Evolutionary conservation across 2,329 filamentous ascomycete species (phyloP).

Genomic region (Colletotrichum sp.): DNA sequence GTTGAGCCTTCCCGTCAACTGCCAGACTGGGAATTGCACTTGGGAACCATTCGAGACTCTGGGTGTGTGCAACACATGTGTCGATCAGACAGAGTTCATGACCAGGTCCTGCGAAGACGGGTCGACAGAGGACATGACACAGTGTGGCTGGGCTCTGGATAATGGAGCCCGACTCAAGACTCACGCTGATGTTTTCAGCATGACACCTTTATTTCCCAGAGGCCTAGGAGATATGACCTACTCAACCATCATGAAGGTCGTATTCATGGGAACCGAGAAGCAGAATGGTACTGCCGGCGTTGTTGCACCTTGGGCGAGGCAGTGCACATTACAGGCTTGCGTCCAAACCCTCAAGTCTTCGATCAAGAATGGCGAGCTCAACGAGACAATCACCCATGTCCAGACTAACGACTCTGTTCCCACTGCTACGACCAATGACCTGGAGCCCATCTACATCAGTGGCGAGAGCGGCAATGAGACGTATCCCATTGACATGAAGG

Average conservation of each 20-base stretch:
- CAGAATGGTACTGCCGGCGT: constrained; percentile 26
- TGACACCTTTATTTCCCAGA: constrained; percentile 33
- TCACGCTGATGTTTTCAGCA: constrained; percentile 33
- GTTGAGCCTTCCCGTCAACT: constrained; percentile 17
- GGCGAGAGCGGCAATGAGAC: constrained; percentile 1
- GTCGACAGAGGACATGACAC: neutral
- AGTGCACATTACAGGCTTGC: constrained; percentile 33
- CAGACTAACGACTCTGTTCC: constrained; percentile 31
- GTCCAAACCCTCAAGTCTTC: constrained; percentile 31
- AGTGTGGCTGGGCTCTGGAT: constrained; percentile 34
- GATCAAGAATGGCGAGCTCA: constrained; percentile 31
- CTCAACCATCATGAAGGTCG: constrained; percentile 35
- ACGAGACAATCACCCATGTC: constrained; percentile 25
- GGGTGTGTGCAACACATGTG: constrained; percentile 25
- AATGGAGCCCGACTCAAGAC: constrained; percentile 28
- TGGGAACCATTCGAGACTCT: constrained; percentile 26
- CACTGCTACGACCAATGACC: constrained; percentile 1
- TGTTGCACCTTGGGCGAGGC: constrained; percentile 32
- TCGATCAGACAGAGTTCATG: constrained; percentile 31
- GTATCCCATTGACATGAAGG: constrained; percentile 30
- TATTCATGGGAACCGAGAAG: constrained; percentile 37
- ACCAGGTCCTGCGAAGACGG: constrained; percentile 26
- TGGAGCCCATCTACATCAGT: constrained; percentile 25
- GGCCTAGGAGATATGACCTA: constrained; percentile 30
- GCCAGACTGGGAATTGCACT: constrained; percentile 24